phyloP scores from a whole-genome alignment of 1,284 basidiomycete genomes.

The Caloboletus firmus region DNA sequence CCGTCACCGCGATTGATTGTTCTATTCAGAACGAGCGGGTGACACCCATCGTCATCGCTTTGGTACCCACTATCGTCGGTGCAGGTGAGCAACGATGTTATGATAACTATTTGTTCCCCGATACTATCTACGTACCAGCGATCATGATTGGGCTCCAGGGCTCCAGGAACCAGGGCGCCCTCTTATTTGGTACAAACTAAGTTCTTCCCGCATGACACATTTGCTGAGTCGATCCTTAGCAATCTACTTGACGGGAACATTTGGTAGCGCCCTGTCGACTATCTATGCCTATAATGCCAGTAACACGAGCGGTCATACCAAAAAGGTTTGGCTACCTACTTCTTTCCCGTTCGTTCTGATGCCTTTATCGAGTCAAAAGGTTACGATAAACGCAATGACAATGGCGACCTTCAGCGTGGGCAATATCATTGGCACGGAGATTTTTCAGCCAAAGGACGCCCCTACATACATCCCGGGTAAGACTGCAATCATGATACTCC shows the following conservation, averaged over 20 bases:
- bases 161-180: slow-evolving; percentile 49
- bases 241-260: slow-evolving; percentile 57
- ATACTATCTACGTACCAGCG: slow-evolving; percentile 31
- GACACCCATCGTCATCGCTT: slow-evolving; percentile 59
- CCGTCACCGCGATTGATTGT: neutral
- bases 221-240: slow-evolving; percentile 33
- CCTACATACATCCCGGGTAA: slow-evolving; percentile 39
- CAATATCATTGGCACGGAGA: slow-evolving; percentile 36
- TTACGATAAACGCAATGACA: slow-evolving; percentile 36
- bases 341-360: neutral
- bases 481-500: slow-evolving; percentile 32
- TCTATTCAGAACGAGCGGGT: slow-evolving; percentile 54
- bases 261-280: slow-evolving; percentile 58
- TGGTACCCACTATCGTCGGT: slow-evolving; percentile 64
- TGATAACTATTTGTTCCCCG: neutral
- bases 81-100: slow-evolving; percentile 37
- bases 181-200: slow-evolving; percentile 52
- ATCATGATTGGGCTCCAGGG: slow-evolving; percentile 60
- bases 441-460: slow-evolving; percentile 37
- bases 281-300: slow-evolving; percentile 69
- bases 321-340: slow-evolving; percentile 45
- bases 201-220: neutral
- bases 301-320: slow-evolving; percentile 67
- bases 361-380: slow-evolving; percentile 17
- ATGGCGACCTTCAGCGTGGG: slow-evolving; percentile 31